Percentiles rank a stretch among this genome's conserved stretches.
Evolutionary conservation across 306 rosid genomes (phyloP).

Genomic region (Lathyrus aphaca): DNA sequence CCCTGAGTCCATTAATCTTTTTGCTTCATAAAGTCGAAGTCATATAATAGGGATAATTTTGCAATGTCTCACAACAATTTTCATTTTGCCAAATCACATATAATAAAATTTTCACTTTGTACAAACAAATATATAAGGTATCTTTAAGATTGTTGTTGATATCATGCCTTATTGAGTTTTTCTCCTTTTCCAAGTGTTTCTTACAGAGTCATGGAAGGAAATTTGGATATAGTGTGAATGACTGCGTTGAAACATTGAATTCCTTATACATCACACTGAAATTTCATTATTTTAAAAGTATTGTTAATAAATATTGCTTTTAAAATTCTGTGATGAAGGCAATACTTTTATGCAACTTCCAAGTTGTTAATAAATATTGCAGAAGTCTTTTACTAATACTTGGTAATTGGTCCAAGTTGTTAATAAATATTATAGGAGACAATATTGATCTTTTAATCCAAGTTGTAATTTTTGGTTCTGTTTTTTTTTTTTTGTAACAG

Average conservation of each 20-base stretch:
- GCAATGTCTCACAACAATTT: conserved; percentile 18
- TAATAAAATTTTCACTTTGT: conserved; percentile 17
- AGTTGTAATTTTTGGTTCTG: too few species aligned
- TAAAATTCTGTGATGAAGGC: too few species aligned
- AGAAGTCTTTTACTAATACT: too few species aligned
- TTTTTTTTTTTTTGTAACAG: too few species aligned
- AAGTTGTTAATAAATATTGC: too few species aligned
- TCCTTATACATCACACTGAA: background rate
- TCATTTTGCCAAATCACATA: conserved; percentile 24
- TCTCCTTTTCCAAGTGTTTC: conserved; percentile 21
- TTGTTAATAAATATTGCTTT: too few species aligned
- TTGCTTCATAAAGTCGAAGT: conserved; percentile 29
- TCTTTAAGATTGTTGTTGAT: conserved; percentile 21
- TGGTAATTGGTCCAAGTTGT: too few species aligned
- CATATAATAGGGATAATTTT: conserved; percentile 30
- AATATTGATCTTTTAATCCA: too few species aligned
- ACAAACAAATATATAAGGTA: background rate
- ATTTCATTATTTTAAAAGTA: conserved; percentile 22
- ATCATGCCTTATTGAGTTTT: conserved; percentile 11
- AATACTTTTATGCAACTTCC: too few species aligned
- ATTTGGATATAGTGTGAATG: conserved; percentile 12
- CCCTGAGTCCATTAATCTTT: conserved; percentile 26
- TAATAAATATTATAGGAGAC: too few species aligned
- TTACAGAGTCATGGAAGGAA: conserved; percentile 24
- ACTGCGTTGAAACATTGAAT: conserved; percentile 21